Evolutionary conservation across 805 yeast genomes (phyloP).

Genomic region (Wickerhamomyces mucosus): DNA sequence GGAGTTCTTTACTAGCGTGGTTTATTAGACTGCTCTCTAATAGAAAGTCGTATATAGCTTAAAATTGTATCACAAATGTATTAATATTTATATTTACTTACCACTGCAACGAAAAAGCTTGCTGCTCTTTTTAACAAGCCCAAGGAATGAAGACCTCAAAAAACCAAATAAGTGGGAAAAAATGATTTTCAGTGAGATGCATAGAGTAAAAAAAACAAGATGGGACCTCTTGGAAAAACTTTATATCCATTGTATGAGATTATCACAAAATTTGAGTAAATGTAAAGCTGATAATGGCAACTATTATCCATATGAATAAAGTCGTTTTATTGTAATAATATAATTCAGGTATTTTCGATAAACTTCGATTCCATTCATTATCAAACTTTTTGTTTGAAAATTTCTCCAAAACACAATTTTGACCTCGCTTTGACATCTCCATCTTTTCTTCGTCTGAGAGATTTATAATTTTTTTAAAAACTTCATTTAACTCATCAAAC

Average conservation of each 20-base stretch:
- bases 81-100: too few species aligned
- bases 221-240: not conserved
- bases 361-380: constrained; percentile 37
- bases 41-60: not conserved
- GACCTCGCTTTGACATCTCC: constrained; percentile 37
- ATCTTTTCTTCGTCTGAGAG: constrained; percentile 27
- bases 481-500: constrained; percentile 31
- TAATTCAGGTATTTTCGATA: constrained; percentile 6
- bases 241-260: not conserved
- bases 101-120: too few species aligned
- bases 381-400: constrained; percentile 58
- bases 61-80: not conserved
- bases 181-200: too few species aligned
- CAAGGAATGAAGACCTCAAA: too few species aligned
- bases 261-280: not conserved
- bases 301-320: not conserved
- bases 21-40: not conserved
- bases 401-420: constrained; percentile 33
- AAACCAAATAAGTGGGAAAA: too few species aligned
- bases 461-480: constrained; percentile 35
- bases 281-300: not conserved
- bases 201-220: not conserved
- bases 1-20: not conserved
- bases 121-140: too few species aligned
- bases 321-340: not conserved